These are phyloP conservation scores for Symbiotaphrina buchneri DNA, from an alignment of 495 filamentous ascomycete species.

Conservation along the genomic window DNA sequence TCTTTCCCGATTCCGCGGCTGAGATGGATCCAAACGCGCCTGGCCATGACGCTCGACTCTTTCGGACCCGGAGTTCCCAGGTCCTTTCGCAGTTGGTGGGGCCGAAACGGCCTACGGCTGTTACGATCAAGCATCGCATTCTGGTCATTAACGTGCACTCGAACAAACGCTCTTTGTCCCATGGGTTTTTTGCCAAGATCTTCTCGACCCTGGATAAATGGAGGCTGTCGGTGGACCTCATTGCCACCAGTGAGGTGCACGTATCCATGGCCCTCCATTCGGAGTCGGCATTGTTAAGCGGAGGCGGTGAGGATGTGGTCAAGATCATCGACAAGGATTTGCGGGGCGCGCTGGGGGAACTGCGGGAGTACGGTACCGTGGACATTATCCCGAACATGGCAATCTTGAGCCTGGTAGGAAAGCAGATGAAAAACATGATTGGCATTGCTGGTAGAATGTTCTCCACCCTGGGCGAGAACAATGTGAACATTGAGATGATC, in stretches of 20 bases:
- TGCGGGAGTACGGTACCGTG: slow-evolving; percentile 59
- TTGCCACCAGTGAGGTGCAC: slow-evolving; percentile 84
- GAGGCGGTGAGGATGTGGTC: slow-evolving; percentile 34
- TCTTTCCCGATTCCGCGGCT: slow-evolving; percentile 32
- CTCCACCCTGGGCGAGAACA: slow-evolving; percentile 64
- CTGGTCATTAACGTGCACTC: slow-evolving; percentile 87
- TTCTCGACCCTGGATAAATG: slow-evolving; percentile 68
- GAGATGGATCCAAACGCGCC: slow-evolving; percentile 22
- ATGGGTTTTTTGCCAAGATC: slow-evolving; percentile 80
- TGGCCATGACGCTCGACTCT: slow-evolving; percentile 21
- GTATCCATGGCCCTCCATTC: slow-evolving; percentile 89
- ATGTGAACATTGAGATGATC: slow-evolving; percentile 94
- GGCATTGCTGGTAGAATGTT: slow-evolving; percentile 84
- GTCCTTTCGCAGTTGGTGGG: slow-evolving; percentile 20
- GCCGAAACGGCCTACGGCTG: slow-evolving; percentile 64
- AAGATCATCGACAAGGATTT: slow-evolving; percentile 40
- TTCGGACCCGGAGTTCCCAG: slow-evolving; percentile 25
- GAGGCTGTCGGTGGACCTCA: slow-evolving; percentile 71
- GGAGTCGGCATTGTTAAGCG: slow-evolving; percentile 24
- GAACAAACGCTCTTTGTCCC: slow-evolving; percentile 68
- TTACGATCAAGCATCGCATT: slow-evolving; percentile 88
- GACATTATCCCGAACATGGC: slow-evolving; percentile 74
- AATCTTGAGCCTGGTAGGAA: slow-evolving; percentile 77
- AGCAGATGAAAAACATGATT: slow-evolving; percentile 86
- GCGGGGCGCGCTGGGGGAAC: slow-evolving; percentile 40